Percentiles rank a stretch among this genome's conserved stretches.
Evolutionary conservation across 768 basidiomycete species (phyloP).

Genomic region (Cystofilobasidium bisporidii): DNA sequence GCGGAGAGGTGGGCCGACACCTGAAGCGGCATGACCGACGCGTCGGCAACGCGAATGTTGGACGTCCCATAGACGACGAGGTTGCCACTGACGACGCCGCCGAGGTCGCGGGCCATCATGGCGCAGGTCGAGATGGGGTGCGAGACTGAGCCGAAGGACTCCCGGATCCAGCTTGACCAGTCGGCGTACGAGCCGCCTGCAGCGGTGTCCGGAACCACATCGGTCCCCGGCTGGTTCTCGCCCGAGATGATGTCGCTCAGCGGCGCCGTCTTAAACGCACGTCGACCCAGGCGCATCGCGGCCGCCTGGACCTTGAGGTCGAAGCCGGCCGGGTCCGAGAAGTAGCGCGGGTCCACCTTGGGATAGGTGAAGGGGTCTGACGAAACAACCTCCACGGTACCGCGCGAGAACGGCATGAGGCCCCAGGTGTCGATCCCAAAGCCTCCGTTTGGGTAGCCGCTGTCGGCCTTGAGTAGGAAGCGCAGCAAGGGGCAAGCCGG

Average conservation of each 20-base stretch:
- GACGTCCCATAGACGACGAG: constrained; percentile 51
- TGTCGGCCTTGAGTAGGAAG: too few species aligned
- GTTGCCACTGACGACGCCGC: constrained; percentile 51
- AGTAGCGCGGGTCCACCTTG: constrained; percentile 58
- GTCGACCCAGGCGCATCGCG: constrained; percentile 45
- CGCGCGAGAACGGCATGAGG: constrained; percentile 51
- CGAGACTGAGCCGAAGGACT: constrained; percentile 44
- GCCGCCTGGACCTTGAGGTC: constrained; percentile 50
- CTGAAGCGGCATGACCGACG: constrained; percentile 52
- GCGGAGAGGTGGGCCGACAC: constrained; percentile 48
- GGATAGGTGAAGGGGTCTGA: constrained; percentile 54
- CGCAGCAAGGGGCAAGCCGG: too few species aligned
- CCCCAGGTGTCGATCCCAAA: constrained; percentile 51
- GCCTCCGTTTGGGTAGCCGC: constrained; percentile 20
- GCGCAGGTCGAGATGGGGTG: constrained; percentile 54
- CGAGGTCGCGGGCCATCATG: constrained; percentile 49
- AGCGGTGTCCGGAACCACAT: constrained; percentile 43
- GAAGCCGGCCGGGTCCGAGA: constrained; percentile 46
- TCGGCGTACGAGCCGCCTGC: constrained; percentile 44
- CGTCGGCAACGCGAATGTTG: constrained; percentile 54
- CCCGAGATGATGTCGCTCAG: constrained; percentile 44
- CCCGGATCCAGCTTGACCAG: constrained; percentile 47
- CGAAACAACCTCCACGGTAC: constrained; percentile 48
- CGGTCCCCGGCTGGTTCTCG: constrained; percentile 45
- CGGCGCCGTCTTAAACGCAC: constrained; percentile 44